Conservation (phyloP, 2,329 filamentous ascomycete species). For the Blastomyces percursus region DNA sequence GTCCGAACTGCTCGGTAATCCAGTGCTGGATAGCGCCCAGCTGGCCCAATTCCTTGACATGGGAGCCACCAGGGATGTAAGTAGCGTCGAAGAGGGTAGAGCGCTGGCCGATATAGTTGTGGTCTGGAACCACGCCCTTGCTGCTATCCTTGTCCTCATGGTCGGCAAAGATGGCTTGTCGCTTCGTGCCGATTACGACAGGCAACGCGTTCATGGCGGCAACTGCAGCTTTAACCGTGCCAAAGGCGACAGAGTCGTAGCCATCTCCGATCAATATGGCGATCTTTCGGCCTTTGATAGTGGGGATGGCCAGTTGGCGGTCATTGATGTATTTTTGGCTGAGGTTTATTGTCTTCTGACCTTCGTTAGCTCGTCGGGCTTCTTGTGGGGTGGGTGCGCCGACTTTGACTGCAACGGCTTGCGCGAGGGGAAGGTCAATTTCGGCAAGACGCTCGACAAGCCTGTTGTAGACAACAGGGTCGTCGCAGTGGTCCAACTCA, state of each 20-base stretch:
- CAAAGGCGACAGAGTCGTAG: constrained; percentile 48
- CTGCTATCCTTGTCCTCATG: constrained; percentile 35
- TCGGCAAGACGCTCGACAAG: constrained; percentile 58
- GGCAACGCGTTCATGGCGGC: constrained; percentile 53
- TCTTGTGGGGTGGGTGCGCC: constrained; percentile 48
- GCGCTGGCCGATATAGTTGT: constrained; percentile 67
- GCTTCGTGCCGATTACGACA: constrained; percentile 57
- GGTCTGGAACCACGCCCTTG: constrained; percentile 49
- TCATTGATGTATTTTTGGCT: constrained; percentile 67
- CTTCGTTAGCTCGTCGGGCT: constrained; percentile 48
- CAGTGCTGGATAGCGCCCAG: constrained; percentile 66
- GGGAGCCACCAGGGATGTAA: constrained; percentile 53
- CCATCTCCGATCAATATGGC: constrained; percentile 38
- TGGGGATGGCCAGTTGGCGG: constrained; percentile 53
- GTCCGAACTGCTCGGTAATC: constrained; percentile 69
- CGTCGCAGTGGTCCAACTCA: constrained; percentile 72
- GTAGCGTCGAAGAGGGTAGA: constrained; percentile 67
- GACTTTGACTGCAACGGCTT: constrained; percentile 57
- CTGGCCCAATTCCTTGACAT: constrained; percentile 52
- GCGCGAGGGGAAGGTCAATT: constrained; percentile 60
- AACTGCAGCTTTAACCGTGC: constrained; percentile 52
- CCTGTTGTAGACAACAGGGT: constrained; percentile 62
- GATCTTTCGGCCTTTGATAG: constrained; percentile 55
- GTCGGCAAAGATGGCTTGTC: constrained; percentile 55
- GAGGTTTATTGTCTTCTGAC: constrained; percentile 54